Base-by-base conservation (phyloP, 176 grass and related monocot species). In the Chrysopogon serrulatus region DNA sequence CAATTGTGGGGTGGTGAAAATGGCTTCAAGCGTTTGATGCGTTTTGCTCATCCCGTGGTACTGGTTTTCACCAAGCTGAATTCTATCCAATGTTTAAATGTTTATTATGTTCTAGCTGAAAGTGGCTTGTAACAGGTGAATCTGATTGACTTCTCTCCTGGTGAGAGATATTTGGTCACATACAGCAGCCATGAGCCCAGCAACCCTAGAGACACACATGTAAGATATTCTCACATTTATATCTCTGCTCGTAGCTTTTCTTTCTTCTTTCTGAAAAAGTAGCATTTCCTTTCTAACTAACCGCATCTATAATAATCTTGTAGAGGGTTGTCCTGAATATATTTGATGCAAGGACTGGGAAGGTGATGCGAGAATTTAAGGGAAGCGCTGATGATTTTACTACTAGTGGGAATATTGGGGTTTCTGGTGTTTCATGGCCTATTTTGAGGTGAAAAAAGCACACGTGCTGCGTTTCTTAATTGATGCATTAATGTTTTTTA, bases 111-210 rank as follows among this genome's bases (percentile, higher is more conserved):
- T 69, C 30, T 81, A 31, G 19, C 74, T 94, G 35, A 86, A 67
- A 88, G 24, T 66, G 75, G 35, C 44, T 41, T 88, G 2, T 86
- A 73, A 85, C 84, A 97, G 95, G 90, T 97, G 19, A 97, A 94
- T 87, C 70, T 92, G 65, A 94, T 97, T 72, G 95, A 97, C 86
- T 94, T 97, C 63, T 97, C 92, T 83, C 92, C 95, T 82, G 82
- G 92, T 36, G 95, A 97, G 85, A 97, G 78, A 63, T 94, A 84
- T 73, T 83, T 97, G 47, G 37, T 97, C 23, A 94, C 92, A 59
- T 97, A 94, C 65, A 97, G 95, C 84, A 97, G 92, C 71, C 90
- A 94, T 40, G 92, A 97, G 62, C 92, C 95, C 60, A 97, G 90
- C 90, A 97, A 97, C 73, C 95, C 92, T 61, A 87, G 88, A 36